Percentiles rank a stretch among this genome's conserved stretches.
Evolutionary conservation across 352 stramenopile species (phyloP).

Genomic region (Pythium pyrilobum): DNA sequence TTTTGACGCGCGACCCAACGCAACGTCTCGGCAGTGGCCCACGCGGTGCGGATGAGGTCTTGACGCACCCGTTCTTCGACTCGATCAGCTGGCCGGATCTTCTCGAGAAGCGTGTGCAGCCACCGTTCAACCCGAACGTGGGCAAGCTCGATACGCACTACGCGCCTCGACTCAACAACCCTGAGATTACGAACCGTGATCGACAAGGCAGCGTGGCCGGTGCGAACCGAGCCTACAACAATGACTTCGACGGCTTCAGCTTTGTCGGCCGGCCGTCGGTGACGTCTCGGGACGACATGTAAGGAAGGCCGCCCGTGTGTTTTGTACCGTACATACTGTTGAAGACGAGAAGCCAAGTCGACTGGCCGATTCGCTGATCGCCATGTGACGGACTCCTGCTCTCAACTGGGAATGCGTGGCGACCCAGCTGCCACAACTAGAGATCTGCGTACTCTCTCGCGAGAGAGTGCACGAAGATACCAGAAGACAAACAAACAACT

Average conservation of each 20-base stretch:
- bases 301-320: background rate
- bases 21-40: conserved; percentile 93
- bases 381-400: no score
- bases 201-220: conserved; percentile 75
- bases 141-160: conserved; percentile 86
- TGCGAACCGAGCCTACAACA: conserved; percentile 38
- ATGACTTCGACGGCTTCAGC: conserved; percentile 89
- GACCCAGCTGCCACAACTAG: no score
- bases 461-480: conserved; percentile 5
- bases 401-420: no score
- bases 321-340: no score
- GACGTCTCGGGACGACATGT: conserved; percentile 33
- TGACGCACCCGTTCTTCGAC: conserved; percentile 91
- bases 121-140: conserved; percentile 87
- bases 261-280: conserved; percentile 84
- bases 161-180: conserved; percentile 81
- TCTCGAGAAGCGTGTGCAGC: conserved; percentile 72
- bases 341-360: no score
- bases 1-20: conserved; percentile 95
- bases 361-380: no score
- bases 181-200: conserved; percentile 84
- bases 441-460: conserved; percentile 1
- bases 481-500: conserved; percentile 1
- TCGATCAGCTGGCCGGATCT: conserved; percentile 88
- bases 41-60: conserved; percentile 83